Conservation (phyloP, 2,329 filamentous ascomycete species). For the Aspergillus spinulosporus region DNA sequence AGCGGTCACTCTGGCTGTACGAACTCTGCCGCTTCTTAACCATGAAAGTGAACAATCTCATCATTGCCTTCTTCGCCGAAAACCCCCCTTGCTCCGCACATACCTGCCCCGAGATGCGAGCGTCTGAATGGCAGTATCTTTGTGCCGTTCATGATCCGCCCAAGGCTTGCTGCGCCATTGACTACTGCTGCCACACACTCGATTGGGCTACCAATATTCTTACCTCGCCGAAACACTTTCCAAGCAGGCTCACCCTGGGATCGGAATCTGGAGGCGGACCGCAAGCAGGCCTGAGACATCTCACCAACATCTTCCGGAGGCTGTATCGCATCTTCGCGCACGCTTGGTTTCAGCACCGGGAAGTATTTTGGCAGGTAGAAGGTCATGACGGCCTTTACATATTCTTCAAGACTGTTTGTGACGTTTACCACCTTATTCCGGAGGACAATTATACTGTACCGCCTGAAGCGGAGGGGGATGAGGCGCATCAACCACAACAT, state of each 20-base stretch:
- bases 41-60: slow-evolving; percentile 87
- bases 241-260: slow-evolving; percentile 71
- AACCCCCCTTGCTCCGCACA: slow-evolving; percentile 80
- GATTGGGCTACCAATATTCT: slow-evolving; percentile 97
- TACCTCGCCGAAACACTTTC: slow-evolving; percentile 92
- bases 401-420: slow-evolving; percentile 96
- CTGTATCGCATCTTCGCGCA: slow-evolving; percentile 97
- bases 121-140: slow-evolving; percentile 97
- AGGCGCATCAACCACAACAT: slow-evolving; percentile 43
- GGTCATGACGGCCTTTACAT: slow-evolving; percentile 87
- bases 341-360: slow-evolving; percentile 96
- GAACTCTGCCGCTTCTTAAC: slow-evolving; percentile 96
- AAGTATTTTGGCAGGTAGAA: slow-evolving; percentile 94
- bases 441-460: slow-evolving; percentile 96
- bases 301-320: slow-evolving; percentile 92
- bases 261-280: slow-evolving; percentile 44
- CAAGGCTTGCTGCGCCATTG: slow-evolving; percentile 95
- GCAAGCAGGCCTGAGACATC: slow-evolving; percentile 58
- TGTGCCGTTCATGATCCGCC: slow-evolving; percentile 96
- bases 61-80: slow-evolving; percentile 91
- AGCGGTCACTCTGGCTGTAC: slow-evolving; percentile 92
- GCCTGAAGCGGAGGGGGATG: slow-evolving; percentile 83
- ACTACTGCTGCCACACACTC: slow-evolving; percentile 98
- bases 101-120: slow-evolving; percentile 97
- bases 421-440: slow-evolving; percentile 83